Conservation (phyloP, 805 yeast genomes). For the Suhomyces pyralidae region DNA sequence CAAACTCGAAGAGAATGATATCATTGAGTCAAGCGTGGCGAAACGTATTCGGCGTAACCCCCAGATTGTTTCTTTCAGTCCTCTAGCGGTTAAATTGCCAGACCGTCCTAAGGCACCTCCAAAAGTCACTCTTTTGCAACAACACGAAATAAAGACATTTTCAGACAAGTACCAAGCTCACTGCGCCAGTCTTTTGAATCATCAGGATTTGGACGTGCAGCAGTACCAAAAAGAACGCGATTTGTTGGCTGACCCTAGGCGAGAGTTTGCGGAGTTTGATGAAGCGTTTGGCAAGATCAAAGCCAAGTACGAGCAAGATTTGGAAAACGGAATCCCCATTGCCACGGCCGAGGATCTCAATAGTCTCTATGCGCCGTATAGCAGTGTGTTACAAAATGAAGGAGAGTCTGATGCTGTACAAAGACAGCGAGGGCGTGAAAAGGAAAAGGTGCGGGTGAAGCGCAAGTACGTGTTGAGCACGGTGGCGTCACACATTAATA, state of each 20-base stretch:
- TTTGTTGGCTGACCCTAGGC: constrained; percentile 18
- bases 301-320: constrained; percentile 8
- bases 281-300: constrained; percentile 27
- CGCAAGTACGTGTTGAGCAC: constrained; percentile 45
- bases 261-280: constrained; percentile 38
- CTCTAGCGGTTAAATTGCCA: constrained; percentile 20
- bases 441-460: constrained; percentile 19
- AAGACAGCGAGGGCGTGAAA: constrained; percentile 4
- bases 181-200: background rate
- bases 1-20: constrained; percentile 62
- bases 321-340: constrained; percentile 9
- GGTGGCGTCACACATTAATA: constrained; percentile 46
- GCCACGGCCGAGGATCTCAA: constrained; percentile 14
- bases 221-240: constrained; percentile 4
- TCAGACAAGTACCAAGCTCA: constrained; percentile 38
- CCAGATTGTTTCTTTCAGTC: constrained; percentile 22
- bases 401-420: constrained; percentile 10
- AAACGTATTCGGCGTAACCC: constrained; percentile 65
- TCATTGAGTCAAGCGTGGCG: constrained; percentile 64
- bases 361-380: constrained; percentile 19
- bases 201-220: background rate
- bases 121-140: constrained; percentile 40
- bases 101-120: constrained; percentile 1
- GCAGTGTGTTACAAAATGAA: constrained; percentile 16
- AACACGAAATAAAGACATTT: constrained; percentile 62